phyloP scores from a whole-genome alignment of 1,139 yeast genomes.

The Magnusiomyces suaveolens region DNA sequence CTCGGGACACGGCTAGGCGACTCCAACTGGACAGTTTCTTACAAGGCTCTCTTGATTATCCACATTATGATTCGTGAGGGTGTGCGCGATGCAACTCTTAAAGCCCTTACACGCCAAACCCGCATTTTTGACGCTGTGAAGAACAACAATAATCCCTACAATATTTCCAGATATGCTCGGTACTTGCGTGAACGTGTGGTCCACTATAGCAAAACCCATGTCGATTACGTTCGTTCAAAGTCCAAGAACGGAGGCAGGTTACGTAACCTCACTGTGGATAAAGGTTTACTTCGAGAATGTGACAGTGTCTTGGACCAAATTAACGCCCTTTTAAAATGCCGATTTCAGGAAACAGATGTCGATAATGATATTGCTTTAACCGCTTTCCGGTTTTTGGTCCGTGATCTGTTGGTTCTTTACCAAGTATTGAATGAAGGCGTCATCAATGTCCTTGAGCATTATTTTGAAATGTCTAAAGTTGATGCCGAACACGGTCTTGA shows the following conservation, averaged over 20 bases:
- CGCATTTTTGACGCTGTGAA: slow-evolving; percentile 47
- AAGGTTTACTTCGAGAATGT: slow-evolving; percentile 72
- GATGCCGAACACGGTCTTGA: slow-evolving; percentile 84
- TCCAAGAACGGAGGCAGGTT: slow-evolving; percentile 47
- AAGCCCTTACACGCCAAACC: slow-evolving; percentile 50
- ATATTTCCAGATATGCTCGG: slow-evolving; percentile 57
- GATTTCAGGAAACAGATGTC: slow-evolving; percentile 59
- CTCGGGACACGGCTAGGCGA: slow-evolving; percentile 57
- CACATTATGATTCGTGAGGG: slow-evolving; percentile 93
- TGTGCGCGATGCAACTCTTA: slow-evolving; percentile 56
- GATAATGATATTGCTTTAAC: slow-evolving; percentile 76
- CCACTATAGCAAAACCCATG: slow-evolving; percentile 53
- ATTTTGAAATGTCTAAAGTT: slow-evolving; percentile 76
- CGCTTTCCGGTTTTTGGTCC: slow-evolving; percentile 76
- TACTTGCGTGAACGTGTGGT: slow-evolving; percentile 61
- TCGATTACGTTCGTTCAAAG: slow-evolving; percentile 66
- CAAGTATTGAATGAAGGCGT: slow-evolving; percentile 93
- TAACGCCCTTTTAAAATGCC: slow-evolving; percentile 62
- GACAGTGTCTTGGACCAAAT: slow-evolving; percentile 81
- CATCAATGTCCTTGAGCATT: slow-evolving; percentile 82
- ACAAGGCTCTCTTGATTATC: slow-evolving; percentile 70
- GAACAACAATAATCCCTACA: slow-evolving; percentile 45
- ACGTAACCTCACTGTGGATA: slow-evolving; percentile 57
- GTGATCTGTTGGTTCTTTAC: slow-evolving; percentile 73
- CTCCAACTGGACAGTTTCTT: slow-evolving; percentile 77